Evolutionary conservation across 1,284 basidiomycete genomes (phyloP).

Genomic region (Ustilago cynodontis): DNA sequence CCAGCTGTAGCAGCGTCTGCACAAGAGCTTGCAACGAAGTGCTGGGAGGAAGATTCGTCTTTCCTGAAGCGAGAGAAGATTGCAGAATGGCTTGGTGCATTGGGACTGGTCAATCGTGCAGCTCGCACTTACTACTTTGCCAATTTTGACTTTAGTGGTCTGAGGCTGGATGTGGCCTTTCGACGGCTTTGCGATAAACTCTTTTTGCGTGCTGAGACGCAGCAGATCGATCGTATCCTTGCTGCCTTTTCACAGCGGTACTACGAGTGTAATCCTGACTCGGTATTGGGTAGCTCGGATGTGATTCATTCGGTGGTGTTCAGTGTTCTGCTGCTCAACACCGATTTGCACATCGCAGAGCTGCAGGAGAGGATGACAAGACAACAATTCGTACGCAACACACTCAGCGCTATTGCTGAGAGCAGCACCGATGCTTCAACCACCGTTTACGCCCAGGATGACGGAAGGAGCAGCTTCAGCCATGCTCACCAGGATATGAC

Average conservation of each 20-base stretch:
- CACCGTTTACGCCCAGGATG: conserved; percentile 13
- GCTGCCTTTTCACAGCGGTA: conserved; percentile 89
- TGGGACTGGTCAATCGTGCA: conserved; percentile 81
- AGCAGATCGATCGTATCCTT: conserved; percentile 96
- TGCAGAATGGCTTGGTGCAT: conserved; percentile 92
- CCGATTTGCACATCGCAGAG: conserved; percentile 95
- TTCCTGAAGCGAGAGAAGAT: conserved; percentile 90
- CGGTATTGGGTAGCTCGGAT: conserved; percentile 83
- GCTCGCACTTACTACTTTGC: conserved; percentile 85
- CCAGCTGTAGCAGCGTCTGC: conserved; percentile 18
- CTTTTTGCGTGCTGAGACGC: conserved; percentile 93
- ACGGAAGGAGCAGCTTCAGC: conserved; percentile 51
- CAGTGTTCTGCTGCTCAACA: conserved; percentile 93
- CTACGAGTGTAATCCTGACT: conserved; percentile 87
- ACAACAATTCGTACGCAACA: conserved; percentile 92
- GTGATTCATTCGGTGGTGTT: conserved; percentile 93
- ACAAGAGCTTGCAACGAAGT: conserved; percentile 78
- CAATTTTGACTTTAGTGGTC: conserved; percentile 85
- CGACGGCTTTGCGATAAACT: conserved; percentile 89
- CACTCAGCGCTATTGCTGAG: conserved; percentile 79
- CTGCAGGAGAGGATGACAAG: conserved; percentile 89
- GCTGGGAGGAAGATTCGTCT: conserved; percentile 87
- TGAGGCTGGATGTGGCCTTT: conserved; percentile 90
- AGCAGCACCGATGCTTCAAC: conserved; percentile 22
- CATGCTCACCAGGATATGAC: conserved; percentile 8